Evolutionary conservation across 1,284 basidiomycete genomes (phyloP).

Genomic region (Takashimella koratensis): DNA sequence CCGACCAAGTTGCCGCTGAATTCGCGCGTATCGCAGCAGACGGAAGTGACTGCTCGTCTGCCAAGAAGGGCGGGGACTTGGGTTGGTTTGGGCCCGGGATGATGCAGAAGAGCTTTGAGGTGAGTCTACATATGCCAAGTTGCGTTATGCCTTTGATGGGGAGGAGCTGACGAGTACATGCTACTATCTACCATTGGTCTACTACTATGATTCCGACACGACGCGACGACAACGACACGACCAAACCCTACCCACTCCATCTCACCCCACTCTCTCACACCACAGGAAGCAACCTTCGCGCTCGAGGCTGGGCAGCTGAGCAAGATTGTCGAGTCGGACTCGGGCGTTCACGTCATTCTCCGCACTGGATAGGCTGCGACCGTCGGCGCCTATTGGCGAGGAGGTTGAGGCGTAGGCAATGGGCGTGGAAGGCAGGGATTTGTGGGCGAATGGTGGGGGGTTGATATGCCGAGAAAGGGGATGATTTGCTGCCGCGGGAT

Average conservation of each 20-base stretch:
- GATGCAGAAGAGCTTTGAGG: conserved; percentile 98
- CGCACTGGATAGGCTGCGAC: conserved; percentile 64
- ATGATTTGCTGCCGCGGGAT: too few relatives aligned
- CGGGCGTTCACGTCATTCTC: conserved; percentile 92
- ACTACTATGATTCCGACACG: too few relatives aligned
- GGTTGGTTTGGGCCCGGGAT: conserved; percentile 79
- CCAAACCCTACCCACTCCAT: too few relatives aligned
- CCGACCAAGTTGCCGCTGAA: conserved; percentile 55
- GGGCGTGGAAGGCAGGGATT: too few relatives aligned
- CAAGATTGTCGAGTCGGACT: conserved; percentile 83
- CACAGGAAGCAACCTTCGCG: conserved; percentile 71
- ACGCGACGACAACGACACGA: too few relatives aligned
- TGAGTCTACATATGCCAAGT: conserved; percentile 14
- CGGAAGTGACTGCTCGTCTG: conserved; percentile 85
- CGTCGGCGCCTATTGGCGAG: too few relatives aligned
- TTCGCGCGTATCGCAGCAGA: conserved; percentile 70
- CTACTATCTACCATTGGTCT: too few relatives aligned
- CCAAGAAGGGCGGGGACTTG: conserved; percentile 74
- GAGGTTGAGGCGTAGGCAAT: too few relatives aligned
- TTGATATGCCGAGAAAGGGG: too few relatives aligned
- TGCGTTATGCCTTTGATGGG: not conserved
- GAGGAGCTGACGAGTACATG: too few relatives aligned
- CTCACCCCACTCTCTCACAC: too few relatives aligned
- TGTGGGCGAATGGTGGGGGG: too few relatives aligned
- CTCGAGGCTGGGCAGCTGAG: conserved; percentile 81